Evolutionary conservation across 352 stramenopile species (phyloP), one percentile per base, ranked within the genome.

Genomic region (Blastocystis hominis): DNA sequence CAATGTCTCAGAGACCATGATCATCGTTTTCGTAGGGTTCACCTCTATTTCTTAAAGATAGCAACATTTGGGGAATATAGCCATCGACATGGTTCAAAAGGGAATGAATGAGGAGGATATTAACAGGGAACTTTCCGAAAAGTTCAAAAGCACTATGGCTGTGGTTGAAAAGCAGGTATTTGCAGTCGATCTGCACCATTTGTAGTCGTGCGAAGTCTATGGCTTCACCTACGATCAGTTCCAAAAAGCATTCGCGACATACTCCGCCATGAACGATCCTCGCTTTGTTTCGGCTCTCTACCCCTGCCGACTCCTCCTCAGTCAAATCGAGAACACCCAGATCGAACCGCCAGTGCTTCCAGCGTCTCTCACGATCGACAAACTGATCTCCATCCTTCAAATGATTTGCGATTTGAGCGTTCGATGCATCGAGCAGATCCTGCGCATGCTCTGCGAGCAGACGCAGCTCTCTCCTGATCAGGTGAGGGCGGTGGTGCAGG

Each of bases 101-200:
- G 72, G 72, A 69, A 84, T 66, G 72, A 7, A 10, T 5, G 72
- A 84, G 30, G 53, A 84, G 24, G 72, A 84, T 46, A 47, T 84
- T n/a, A 66, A 42, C 13, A 84, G 50, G 54, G 40, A 56, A 3
- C 53, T 84, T 20, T 5, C 47, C 2, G 50, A 64, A 3, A 64
- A 47, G 2, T 84, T 68, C 36, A 84, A 84, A 34, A 84, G 72
- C 56, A 66, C 72, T 9, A 84, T 84, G 72, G 72, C 72, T 54
- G 72, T 84, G 40, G 72, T 84, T 30, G 72, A 84, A n/a, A 84
- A 84, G 20, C 72, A 84, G 15, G 72, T 84, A 9, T 24, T 5
- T 68, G 30, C n/a, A 56, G 36, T 15, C 0, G 44, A 38, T 44
- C 20, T 13, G 2, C n/a, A 13, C n/a, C 7, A 66, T 5, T 54